Evolutionary conservation across 176 grass and related monocot genomes (phyloP).

Genomic region (Chloris gayana): DNA sequence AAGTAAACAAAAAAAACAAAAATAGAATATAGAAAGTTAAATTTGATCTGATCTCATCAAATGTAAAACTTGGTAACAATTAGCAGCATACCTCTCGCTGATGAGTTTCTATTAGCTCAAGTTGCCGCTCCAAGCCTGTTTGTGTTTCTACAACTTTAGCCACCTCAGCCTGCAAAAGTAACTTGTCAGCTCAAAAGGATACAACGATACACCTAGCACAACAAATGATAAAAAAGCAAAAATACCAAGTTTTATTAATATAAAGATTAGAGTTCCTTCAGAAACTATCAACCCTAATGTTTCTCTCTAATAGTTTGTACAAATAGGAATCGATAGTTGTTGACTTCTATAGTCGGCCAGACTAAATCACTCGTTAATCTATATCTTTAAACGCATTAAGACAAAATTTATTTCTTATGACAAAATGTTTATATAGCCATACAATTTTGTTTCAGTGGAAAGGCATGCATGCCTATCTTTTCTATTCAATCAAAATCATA

Average conservation of each 20-base stretch:
- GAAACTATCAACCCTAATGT: background rate
- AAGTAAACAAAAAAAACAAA: slow-evolving; percentile 16
- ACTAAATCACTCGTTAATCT: background rate
- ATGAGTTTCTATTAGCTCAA: slow-evolving; percentile 98
- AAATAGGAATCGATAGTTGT: background rate
- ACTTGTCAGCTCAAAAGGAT: slow-evolving; percentile 3
- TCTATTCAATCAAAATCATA: background rate
- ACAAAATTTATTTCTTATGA: background rate
- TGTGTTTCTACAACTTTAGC: slow-evolving; percentile 99
- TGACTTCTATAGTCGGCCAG: background rate
- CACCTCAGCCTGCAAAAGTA: slow-evolving; percentile 83
- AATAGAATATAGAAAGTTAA: background rate
- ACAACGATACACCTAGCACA: background rate
- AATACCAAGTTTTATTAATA: background rate
- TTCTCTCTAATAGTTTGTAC: background rate
- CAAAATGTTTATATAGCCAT: background rate
- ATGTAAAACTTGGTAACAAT: slow-evolving; percentile 10
- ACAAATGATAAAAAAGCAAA: background rate
- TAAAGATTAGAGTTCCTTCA: slow-evolving; percentile 10
- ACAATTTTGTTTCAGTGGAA: background rate
- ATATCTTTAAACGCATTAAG: background rate
- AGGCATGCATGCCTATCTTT: background rate
- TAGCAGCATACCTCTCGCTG: slow-evolving; percentile 71
- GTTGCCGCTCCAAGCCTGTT: slow-evolving; percentile 89
- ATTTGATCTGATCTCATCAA: background rate